Evolutionary conservation across 768 basidiomycete genomes (phyloP).

Genomic region (Leucocoprinus leucothites): DNA sequence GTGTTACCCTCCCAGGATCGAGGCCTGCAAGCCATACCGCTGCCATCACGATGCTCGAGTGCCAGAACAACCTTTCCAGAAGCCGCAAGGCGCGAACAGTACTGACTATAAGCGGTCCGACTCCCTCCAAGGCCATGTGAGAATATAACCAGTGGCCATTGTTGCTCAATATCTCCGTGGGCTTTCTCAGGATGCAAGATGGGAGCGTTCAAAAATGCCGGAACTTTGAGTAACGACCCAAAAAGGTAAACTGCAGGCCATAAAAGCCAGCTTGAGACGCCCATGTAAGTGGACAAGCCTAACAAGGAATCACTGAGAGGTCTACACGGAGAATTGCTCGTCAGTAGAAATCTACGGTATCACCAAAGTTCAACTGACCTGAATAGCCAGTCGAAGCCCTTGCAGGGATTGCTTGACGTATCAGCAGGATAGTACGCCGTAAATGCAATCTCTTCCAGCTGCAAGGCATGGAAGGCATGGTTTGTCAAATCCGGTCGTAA

Average conservation of each 20-base stretch:
- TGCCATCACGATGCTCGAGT: constrained; percentile 83
- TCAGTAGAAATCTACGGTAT: background rate
- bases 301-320: constrained; percentile 42
- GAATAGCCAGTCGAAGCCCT: constrained; percentile 55
- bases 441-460: constrained; percentile 61
- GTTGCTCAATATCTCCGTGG: constrained; percentile 16
- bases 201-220: constrained; percentile 53
- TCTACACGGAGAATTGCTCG: constrained; percentile 20
- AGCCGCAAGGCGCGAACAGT: constrained; percentile 71
- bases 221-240: constrained; percentile 50
- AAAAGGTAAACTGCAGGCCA: constrained; percentile 53
- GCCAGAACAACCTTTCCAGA: constrained; percentile 80
- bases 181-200: constrained; percentile 36
- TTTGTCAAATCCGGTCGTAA: constrained; percentile 23
- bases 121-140: constrained; percentile 82
- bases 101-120: constrained; percentile 70
- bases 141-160: constrained; percentile 81
- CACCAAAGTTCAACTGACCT: constrained; percentile 37
- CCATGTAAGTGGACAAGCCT: constrained; percentile 50
- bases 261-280: constrained; percentile 40
- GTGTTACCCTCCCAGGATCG: constrained; percentile 29
- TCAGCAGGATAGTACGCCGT: constrained; percentile 65
- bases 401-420: constrained; percentile 24
- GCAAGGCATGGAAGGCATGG: constrained; percentile 44
- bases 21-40: constrained; percentile 50